These are phyloP conservation scores for Hibiscus syriacus DNA, from an alignment of 345 rosid species.

Conservation along the genomic window DNA sequence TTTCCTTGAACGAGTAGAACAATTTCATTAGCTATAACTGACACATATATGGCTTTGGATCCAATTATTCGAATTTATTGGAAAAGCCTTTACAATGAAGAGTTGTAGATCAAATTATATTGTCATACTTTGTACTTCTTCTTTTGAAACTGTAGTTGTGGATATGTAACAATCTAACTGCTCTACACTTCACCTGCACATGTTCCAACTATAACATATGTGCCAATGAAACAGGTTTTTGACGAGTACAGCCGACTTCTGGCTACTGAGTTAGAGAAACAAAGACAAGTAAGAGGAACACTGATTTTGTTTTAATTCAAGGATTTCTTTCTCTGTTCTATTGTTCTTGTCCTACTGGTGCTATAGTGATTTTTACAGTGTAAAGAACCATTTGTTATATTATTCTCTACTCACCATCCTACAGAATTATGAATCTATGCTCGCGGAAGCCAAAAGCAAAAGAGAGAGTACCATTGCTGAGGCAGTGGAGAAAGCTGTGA, in stretches of 20 bases:
- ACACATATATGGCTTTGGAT: not conserved
- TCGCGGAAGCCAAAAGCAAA: conserved; percentile 65
- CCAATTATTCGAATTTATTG: not conserved
- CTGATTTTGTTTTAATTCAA: not conserved
- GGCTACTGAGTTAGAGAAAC: conserved; percentile 68
- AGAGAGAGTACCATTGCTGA: conserved; percentile 51
- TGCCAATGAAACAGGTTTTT: conserved; percentile 46
- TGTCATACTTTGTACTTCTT: not conserved
- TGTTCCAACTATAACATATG: not conserved
- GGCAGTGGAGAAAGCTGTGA: conserved; percentile 65
- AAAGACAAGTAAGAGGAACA: conserved; percentile 61
- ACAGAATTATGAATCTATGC: conserved; percentile 79
- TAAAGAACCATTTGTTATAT: not conserved
- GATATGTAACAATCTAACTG: not conserved
- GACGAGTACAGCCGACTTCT: conserved; percentile 81
- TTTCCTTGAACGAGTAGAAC: not conserved
- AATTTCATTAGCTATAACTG: not conserved
- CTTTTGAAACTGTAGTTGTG: not conserved
- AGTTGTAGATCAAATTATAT: not conserved
- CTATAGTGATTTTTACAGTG: not conserved
- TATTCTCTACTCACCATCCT: not conserved
- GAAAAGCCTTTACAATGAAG: not conserved
- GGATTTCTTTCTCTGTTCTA: not conserved
- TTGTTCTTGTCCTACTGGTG: not conserved
- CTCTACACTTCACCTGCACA: not conserved